Base-by-base conservation (phyloP, 2,329 filamentous ascomycete genomes). In the Rhinocladiella similis region DNA sequence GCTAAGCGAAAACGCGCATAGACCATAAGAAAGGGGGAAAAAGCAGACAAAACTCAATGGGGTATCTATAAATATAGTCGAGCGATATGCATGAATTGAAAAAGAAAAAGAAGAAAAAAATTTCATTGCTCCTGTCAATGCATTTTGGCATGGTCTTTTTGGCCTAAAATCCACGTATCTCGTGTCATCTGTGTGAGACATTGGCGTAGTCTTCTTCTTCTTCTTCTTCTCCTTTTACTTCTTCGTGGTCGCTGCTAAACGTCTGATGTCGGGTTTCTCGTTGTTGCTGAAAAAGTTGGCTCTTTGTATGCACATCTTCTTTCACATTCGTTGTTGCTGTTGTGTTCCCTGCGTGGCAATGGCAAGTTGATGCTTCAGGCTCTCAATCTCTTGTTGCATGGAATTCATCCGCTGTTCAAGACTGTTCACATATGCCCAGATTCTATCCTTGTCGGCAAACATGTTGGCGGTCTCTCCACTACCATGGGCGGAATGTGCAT, bases 391-490 rank as follows among this genome's bases (percentile, higher is more conserved):
- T 9, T 71, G 69, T 52, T 72, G 73, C 47, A 78, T 64, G 6
- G 66, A 66, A 36, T 69, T 68, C 45, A 78, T 55, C 57, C 76
- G 70, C 7, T 75, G 70, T 48, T 77, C 73, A 45, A 78, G 68
- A 38, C 68, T 72, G 33, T 70, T 73, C 33, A 77, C 70, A 57
- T 75, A 75, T 25, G 71, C 66, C 75, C 75, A 77, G 3, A 78
- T 60, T 41, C 73, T 72, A 41, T 75, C 73, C 33, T 71, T 69
- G 18, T 69, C 67, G 47, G 61, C 62, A 36, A 63, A 64, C 53
- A 65, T 64, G 16, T 62, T 54, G 29, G 56, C 43, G 10, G 60
- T 53, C 45, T 69, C 67, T 33, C 66, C 63, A 49, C 67, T 69
- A n/a, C 65, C 67, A 53, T 65, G 67, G 13, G 52, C 67, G 2